These are phyloP conservation scores for Hyparrhenia diplandra DNA, from an alignment of 176 grass and related monocot species.

Conservation along the genomic window DNA sequence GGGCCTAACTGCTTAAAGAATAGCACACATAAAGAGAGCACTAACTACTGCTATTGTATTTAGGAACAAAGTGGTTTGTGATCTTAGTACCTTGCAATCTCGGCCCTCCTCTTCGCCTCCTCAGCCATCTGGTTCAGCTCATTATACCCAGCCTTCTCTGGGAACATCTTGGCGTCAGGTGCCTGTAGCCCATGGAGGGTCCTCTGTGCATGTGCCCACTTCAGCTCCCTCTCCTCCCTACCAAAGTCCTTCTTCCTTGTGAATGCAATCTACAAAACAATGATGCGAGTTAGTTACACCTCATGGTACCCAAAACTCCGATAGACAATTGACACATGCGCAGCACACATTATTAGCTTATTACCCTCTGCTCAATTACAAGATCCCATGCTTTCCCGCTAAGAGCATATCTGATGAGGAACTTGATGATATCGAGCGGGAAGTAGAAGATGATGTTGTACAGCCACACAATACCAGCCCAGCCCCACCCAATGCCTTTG, in stretches of 20 bases:
- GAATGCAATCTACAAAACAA: slow-evolving; percentile 54
- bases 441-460: slow-evolving; percentile 69
- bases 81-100: slow-evolving; percentile 75
- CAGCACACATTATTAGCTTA: neutral
- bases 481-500: slow-evolving; percentile 70
- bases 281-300: neutral
- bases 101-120: slow-evolving; percentile 60
- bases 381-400: slow-evolving; percentile 71
- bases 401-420: slow-evolving; percentile 57
- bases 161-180: slow-evolving; percentile 29
- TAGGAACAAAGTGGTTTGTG: neutral
- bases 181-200: slow-evolving; percentile 7
- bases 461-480: slow-evolving; percentile 77
- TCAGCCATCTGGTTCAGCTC: slow-evolving; percentile 44
- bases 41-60: neutral
- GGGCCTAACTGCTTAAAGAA: neutral
- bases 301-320: neutral
- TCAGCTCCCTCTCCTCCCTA: slow-evolving; percentile 20
- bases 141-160: slow-evolving; percentile 34
- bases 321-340: neutral
- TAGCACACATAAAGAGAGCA: neutral
- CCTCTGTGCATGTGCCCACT: slow-evolving; percentile 17
- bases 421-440: slow-evolving; percentile 76
- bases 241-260: slow-evolving; percentile 58
- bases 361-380: slow-evolving; percentile 38